A percentile compares a stretch with the other conserved stretches of the same genome.
These are phyloP conservation scores for Candida pseudoviswanathii DNA, from an alignment of 1,139 yeast species.

Conservation along the genomic window DNA sequence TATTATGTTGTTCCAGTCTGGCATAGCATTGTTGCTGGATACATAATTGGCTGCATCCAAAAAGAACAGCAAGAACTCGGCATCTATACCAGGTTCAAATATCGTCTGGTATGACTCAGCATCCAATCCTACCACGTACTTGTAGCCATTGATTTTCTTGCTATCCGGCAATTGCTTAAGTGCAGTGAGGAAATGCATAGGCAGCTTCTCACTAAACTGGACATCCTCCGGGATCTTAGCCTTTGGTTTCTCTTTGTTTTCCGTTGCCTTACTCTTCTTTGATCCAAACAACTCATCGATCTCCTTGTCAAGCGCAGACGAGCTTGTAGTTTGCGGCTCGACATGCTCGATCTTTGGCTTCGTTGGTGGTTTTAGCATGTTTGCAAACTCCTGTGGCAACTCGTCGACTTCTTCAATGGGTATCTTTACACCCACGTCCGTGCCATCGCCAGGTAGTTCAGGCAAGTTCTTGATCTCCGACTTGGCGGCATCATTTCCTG, in stretches of 20 bases:
- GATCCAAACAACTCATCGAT: constrained; percentile 18
- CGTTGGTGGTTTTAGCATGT: constrained; percentile 7
- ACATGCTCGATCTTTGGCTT: not conserved
- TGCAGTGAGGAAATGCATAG: constrained; percentile 34
- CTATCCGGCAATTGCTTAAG: constrained; percentile 29
- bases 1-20: constrained; percentile 22
- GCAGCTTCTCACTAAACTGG: constrained; percentile 11
- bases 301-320: constrained; percentile 13
- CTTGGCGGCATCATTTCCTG: constrained; percentile 38
- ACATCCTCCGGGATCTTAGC: not conserved
- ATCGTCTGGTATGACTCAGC: constrained; percentile 30
- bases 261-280: not conserved
- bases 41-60: constrained; percentile 45
- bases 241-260: not conserved
- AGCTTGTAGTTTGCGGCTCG: not conserved
- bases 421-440: constrained; percentile 20
- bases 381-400: constrained; percentile 43
- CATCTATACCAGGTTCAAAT: constrained; percentile 56
- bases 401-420: constrained; percentile 47
- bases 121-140: constrained; percentile 39
- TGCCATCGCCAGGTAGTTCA: constrained; percentile 9
- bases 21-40: constrained; percentile 16
- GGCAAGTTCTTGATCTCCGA: constrained; percentile 26
- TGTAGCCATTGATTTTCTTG: constrained; percentile 37
- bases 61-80: constrained; percentile 54